Conservation (phyloP, 768 basidiomycete species). For the Lentinula sp. region DNA sequence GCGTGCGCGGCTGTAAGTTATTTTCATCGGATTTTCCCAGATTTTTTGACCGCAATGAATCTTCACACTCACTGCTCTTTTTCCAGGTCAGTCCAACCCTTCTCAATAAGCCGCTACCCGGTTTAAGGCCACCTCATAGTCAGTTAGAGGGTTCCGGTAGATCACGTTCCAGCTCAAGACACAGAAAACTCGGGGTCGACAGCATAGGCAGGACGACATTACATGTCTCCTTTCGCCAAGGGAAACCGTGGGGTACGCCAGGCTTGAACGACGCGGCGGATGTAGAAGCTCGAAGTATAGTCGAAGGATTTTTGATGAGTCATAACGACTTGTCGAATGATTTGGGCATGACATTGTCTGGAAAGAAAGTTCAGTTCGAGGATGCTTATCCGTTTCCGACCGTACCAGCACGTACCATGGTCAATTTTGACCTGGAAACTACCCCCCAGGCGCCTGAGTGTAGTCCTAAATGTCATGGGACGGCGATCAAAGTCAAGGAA, state of each 20-base stretch:
- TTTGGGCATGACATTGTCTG: neutral
- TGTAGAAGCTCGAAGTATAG: neutral
- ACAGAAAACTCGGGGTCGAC: neutral
- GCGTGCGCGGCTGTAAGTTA: too few relatives aligned
- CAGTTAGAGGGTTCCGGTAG: too few relatives aligned
- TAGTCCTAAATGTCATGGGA: neutral
- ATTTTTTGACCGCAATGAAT: too few relatives aligned
- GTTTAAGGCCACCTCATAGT: too few relatives aligned
- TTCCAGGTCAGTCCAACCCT: too few relatives aligned
- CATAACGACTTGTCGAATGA: neutral
- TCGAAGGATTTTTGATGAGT: neutral
- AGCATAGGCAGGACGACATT: neutral
- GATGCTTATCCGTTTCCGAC: neutral
- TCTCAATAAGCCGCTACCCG: too few relatives aligned
- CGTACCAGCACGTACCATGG: neutral
- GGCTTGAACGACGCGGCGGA: neutral
- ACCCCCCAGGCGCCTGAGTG: neutral
- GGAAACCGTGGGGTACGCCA: neutral
- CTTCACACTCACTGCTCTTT: too few relatives aligned
- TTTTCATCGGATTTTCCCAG: too few relatives aligned
- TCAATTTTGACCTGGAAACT: neutral
- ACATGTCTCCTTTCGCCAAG: neutral
- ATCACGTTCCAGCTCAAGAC: too few relatives aligned
- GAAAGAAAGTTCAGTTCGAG: neutral
- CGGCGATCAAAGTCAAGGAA: neutral